These are phyloP conservation scores for Bromus sterilis DNA, from an alignment of 176 grass and related monocot genomes.

Conservation along the genomic window DNA sequence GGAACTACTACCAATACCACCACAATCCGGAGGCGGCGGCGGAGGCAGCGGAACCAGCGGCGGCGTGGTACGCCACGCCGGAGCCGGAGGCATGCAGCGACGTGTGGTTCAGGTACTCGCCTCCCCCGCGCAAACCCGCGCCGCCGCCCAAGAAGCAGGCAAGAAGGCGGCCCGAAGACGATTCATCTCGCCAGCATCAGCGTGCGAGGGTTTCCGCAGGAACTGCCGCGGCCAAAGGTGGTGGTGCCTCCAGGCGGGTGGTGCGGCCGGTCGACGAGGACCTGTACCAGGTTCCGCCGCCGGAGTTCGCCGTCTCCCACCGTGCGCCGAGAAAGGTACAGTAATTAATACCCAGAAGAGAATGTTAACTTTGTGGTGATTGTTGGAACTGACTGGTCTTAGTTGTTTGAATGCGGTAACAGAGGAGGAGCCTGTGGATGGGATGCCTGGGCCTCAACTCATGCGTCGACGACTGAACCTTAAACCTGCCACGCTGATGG, in stretches of 20 bases:
- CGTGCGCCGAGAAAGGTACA: not conserved
- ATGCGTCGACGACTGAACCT: not conserved
- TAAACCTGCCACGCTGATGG: not conserved
- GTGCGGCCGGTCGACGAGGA: conserved; percentile 14
- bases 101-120: conserved; percentile 29
- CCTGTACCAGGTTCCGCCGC: conserved; percentile 24
- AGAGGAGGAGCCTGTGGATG: conserved; percentile 12
- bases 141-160: not conserved
- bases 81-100: conserved; percentile 30
- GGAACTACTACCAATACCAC: conserved; percentile 28
- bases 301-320: not conserved
- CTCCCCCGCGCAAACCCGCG: not conserved
- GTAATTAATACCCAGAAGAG: not conserved
- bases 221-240: not conserved
- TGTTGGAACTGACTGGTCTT: not conserved
- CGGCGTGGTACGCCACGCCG: not conserved
- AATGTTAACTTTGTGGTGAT: not conserved
- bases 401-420: not conserved
- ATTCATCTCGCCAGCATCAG: not conserved
- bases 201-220: not conserved
- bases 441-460: conserved; percentile 21
- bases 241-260: not conserved
- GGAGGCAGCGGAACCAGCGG: not conserved
- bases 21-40: not conserved
- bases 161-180: not conserved